Evolutionary conservation across 371 early-diverging fungal genomes (phyloP).

Genomic region (Astathelohania contejeani): DNA sequence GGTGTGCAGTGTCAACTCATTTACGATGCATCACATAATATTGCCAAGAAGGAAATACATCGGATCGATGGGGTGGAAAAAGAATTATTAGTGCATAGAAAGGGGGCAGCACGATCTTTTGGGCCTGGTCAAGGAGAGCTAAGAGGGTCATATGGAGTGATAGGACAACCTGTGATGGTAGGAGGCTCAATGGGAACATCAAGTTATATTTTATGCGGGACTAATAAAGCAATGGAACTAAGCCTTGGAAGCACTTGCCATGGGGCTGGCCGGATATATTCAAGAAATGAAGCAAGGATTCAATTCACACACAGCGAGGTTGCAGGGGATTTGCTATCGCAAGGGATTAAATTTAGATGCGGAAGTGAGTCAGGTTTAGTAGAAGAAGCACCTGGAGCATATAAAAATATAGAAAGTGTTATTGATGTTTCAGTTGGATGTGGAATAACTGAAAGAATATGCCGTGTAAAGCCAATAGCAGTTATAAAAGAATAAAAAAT

Average conservation of each 20-base stretch:
- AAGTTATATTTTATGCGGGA: constrained; percentile 43
- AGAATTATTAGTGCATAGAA: constrained; percentile 40
- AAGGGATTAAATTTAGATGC: constrained; percentile 31
- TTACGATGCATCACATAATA: constrained; percentile 51
- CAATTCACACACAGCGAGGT: constrained; percentile 30
- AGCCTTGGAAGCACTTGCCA: constrained; percentile 44
- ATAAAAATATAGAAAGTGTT: constrained; percentile 51
- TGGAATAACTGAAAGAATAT: constrained; percentile 37
- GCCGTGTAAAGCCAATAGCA: constrained; percentile 36
- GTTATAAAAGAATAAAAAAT: constrained; percentile 52
- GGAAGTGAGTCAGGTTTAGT: constrained; percentile 18
- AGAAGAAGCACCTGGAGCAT: constrained; percentile 48
- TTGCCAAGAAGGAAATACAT: constrained; percentile 30
- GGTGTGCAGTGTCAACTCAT: constrained; percentile 23
- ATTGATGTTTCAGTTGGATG: constrained; percentile 41
- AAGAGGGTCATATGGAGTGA: constrained; percentile 3
- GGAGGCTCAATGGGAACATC: constrained; percentile 53
- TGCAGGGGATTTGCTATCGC: constrained; percentile 9
- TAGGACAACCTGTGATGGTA: constrained; percentile 32
- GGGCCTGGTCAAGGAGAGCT: constrained; percentile 16
- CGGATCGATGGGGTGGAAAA: constrained; percentile 5
- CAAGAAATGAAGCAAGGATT: constrained; percentile 26
- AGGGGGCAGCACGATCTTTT: constrained; percentile 45
- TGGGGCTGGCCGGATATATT: constrained; percentile 49
- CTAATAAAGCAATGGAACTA: constrained; percentile 12